phyloP scores from a whole-genome alignment of 345 rosid species.

The Citrus unshiu region DNA sequence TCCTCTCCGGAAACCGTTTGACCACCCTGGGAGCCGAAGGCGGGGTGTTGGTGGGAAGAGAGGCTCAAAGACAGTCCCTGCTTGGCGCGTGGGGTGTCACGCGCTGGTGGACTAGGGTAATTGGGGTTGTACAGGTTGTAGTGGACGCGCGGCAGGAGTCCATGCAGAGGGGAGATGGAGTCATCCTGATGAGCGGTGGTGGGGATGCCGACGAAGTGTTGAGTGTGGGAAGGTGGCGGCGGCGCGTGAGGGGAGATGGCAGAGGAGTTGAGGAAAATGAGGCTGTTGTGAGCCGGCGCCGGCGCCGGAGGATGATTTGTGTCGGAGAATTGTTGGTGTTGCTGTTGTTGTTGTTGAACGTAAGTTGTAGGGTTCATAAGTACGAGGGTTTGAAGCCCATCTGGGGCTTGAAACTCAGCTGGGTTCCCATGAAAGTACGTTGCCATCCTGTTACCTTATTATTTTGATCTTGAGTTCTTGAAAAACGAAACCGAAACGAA shows the following conservation, averaged over 20 bases:
- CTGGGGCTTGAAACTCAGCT: conserved; percentile 58
- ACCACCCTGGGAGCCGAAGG: conserved; percentile 52
- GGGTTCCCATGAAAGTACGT: conserved; percentile 77
- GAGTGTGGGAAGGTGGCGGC: conserved; percentile 41
- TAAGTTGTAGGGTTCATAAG: conserved; percentile 92
- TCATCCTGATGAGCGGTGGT: conserved; percentile 40
- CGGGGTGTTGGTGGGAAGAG: conserved; percentile 73
- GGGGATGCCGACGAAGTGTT: conserved; percentile 83
- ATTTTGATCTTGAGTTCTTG: background rate
- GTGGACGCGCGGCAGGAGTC: conserved; percentile 73
- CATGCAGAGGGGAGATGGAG: conserved; percentile 64
- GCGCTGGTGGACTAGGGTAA: conserved; percentile 47
- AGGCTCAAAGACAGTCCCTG: conserved; percentile 81
- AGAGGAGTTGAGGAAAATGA: conserved; percentile 53
- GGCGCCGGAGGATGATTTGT: conserved; percentile 41
- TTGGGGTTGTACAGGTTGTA: conserved; percentile 66
- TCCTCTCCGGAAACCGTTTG: conserved; percentile 43
- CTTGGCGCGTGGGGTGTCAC: conserved; percentile 71
- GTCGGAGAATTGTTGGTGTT: conserved; percentile 38
- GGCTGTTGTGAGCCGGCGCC: conserved; percentile 30
- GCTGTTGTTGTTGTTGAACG: conserved; percentile 63
- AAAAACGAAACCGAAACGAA: background rate
- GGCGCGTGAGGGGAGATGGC: conserved; percentile 32
- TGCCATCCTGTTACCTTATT: conserved; percentile 43
- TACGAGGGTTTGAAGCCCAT: conserved; percentile 87